Evolutionary conservation across 2,329 filamentous ascomycete species (phyloP), one percentile per base, ranked within the genome.

Genomic region (Aspergillus cejpii): DNA sequence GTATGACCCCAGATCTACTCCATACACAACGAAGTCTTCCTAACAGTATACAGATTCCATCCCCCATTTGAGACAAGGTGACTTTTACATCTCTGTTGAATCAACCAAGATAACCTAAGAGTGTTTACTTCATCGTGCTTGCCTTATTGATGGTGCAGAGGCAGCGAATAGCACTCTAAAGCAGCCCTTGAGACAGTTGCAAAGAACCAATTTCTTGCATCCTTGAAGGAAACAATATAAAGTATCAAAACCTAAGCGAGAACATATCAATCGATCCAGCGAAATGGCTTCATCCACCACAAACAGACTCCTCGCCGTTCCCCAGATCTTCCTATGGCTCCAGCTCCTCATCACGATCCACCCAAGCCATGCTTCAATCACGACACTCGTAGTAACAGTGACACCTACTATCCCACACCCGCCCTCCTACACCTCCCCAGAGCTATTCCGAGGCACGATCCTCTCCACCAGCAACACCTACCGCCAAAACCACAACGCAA

Each of bases 391-490:
- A 10, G 51, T 56, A 2, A 57, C 57, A n/a, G 53, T 53, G 14
- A 54, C 58, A 5, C 52, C 57, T 14, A 61, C 61, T 4, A 45
- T 53, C 5, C 57, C 62, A 1, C 50, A 55, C 15, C 58, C 64
- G 1, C 47, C 64, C 0, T 66, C 66, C n/a, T 77, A 75, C 49
- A 72, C 69, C 1, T 58, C 65, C n/a, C 56, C 62, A 5, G 29
- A 53, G 1, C 50, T 57, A 3, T 77, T 79, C 62, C 52, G 68
- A 43, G 57, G 63, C 11, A 74, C 78, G n/a, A 66, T 86, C 19
- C 74, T 89, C 42, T 75, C 79, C 60, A 75, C 74, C 54, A 85
- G 80, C 28, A 88, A 89, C 63, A 64, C 71, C 38, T 87, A 83
- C 68, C 80, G 85, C 17, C 50, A 53, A 5, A 65, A 79, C 48